These are phyloP conservation scores for Lippia alba DNA, from an alignment of 305 asterid genomes.

Conservation along the genomic window DNA sequence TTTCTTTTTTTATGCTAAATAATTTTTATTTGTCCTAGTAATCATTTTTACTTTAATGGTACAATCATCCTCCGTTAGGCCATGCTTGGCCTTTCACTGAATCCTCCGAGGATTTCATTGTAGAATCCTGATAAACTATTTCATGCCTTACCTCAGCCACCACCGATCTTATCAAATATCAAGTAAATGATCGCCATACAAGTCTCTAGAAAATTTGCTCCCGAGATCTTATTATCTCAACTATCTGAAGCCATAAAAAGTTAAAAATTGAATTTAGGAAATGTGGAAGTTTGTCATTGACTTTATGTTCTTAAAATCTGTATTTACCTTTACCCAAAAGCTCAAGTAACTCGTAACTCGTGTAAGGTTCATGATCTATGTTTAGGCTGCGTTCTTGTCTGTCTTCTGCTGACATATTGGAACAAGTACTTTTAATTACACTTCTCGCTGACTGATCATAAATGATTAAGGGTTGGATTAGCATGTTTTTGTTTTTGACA, in stretches of 20 bases:
- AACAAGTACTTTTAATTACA: conserved; percentile 17
- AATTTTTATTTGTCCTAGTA: background rate
- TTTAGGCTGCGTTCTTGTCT: conserved; percentile 15
- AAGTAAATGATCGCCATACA: background rate
- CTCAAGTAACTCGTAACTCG: conserved; percentile 29
- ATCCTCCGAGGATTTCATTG: conserved; percentile 9
- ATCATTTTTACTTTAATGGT: conserved; percentile 2
- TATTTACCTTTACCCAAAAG: conserved; percentile 20
- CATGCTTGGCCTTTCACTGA: conserved; percentile 16
- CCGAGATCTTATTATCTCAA: background rate
- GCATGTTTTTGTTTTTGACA: conserved; percentile 25
- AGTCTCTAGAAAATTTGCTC: background rate
- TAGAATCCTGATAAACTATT: conserved; percentile 2
- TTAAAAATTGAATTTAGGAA: conserved; percentile 5
- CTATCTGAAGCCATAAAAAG: conserved; percentile 14
- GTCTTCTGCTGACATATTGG: conserved; percentile 10
- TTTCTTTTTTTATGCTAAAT: background rate
- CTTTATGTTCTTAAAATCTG: conserved; percentile 11
- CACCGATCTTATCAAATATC: background rate
- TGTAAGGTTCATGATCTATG: conserved; percentile 10
- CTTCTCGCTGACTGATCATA: conserved; percentile 27
- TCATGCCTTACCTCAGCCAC: conserved; percentile 20
- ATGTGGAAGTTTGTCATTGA: conserved; percentile 20
- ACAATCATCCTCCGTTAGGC: background rate
- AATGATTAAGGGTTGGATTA: conserved; percentile 18